These are phyloP conservation scores for Raffaelea ambrosiae DNA, from an alignment of 2,329 filamentous ascomycete genomes.

Conservation along the genomic window DNA sequence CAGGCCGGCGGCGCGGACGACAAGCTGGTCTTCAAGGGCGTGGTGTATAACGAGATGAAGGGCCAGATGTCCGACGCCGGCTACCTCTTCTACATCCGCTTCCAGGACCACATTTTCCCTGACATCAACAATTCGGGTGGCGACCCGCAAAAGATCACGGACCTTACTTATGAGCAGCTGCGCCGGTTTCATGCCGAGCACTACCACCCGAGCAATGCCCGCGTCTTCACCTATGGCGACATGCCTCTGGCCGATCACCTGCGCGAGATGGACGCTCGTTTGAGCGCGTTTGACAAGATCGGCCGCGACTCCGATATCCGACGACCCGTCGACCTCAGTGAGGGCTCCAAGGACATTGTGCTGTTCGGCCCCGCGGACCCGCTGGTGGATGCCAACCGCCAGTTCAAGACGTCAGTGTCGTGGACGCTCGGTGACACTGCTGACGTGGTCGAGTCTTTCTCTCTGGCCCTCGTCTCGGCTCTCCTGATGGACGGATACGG, in stretches of 20 bases:
- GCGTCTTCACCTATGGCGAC: conserved; percentile 90
- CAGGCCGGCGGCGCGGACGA: conserved; percentile 45
- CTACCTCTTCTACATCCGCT: conserved; percentile 92
- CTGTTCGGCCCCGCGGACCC: conserved; percentile 79
- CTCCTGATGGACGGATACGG: conserved; percentile 91
- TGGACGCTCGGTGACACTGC: conserved; percentile 83
- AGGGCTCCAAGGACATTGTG: conserved; percentile 59
- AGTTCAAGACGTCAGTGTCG: conserved; percentile 88
- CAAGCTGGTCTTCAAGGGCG: conserved; percentile 86
- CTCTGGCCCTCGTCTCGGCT: conserved; percentile 70
- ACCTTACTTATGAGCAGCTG: conserved; percentile 85
- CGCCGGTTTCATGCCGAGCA: conserved; percentile 83
- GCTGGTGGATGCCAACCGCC: conserved; percentile 73
- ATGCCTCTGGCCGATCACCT: conserved; percentile 80
- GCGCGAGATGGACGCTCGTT: conserved; percentile 64
- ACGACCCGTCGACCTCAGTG: conserved; percentile 60
- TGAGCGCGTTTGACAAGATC: conserved; percentile 66
- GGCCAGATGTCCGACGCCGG: conserved; percentile 96
- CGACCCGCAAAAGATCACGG: conserved; percentile 92
- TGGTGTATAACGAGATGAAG: conserved; percentile 99
- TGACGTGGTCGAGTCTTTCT: conserved; percentile 82
- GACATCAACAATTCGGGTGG: conserved; percentile 94
- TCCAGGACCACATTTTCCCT: conserved; percentile 90
- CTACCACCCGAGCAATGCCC: conserved; percentile 96
- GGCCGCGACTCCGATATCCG: conserved; percentile 62